Evolutionary conservation across 2,329 filamentous ascomycete species (phyloP).

Genomic region (Ophiostoma quercus): DNA sequence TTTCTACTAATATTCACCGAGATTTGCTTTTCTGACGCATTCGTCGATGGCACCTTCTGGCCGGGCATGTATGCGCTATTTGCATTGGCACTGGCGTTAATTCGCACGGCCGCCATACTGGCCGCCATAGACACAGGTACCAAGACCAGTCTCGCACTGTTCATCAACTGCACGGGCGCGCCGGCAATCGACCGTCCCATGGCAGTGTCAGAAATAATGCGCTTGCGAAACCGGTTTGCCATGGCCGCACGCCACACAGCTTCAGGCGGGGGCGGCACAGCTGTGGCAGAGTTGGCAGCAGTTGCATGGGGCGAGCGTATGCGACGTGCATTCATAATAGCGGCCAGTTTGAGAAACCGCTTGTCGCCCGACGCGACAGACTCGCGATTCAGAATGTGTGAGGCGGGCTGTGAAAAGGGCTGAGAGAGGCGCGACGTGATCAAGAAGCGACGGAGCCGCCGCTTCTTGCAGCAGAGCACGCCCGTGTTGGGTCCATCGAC

Average conservation of each 20-base stretch:
- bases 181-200: conserved; percentile 27
- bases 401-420: conserved; percentile 63
- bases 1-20: too few species aligned
- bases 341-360: conserved; percentile 46
- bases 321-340: conserved; percentile 37
- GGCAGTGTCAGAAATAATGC: conserved; percentile 39
- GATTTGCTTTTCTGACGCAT: neutral
- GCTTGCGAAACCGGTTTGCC: conserved; percentile 54
- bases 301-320: conserved; percentile 22
- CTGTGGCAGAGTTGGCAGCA: neutral
- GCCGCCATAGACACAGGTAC: conserved; percentile 13
- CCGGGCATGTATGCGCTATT: too few species aligned
- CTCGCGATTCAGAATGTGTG: conserved; percentile 62
- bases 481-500: conserved; percentile 54
- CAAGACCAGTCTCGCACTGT: conserved; percentile 16
- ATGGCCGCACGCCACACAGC: conserved; percentile 60
- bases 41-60: too few species aligned
- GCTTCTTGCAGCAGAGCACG: conserved; percentile 57
- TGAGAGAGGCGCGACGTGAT: conserved; percentile 66
- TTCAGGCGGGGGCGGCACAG: conserved; percentile 32
- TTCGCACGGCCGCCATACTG: neutral
- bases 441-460: conserved; percentile 56
- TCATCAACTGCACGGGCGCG: conserved; percentile 26
- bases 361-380: conserved; percentile 42
- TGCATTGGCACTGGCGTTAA: neutral